phyloP scores from a whole-genome alignment of 108 stramenopile genomes.

The Fistulifera solaris region DNA sequence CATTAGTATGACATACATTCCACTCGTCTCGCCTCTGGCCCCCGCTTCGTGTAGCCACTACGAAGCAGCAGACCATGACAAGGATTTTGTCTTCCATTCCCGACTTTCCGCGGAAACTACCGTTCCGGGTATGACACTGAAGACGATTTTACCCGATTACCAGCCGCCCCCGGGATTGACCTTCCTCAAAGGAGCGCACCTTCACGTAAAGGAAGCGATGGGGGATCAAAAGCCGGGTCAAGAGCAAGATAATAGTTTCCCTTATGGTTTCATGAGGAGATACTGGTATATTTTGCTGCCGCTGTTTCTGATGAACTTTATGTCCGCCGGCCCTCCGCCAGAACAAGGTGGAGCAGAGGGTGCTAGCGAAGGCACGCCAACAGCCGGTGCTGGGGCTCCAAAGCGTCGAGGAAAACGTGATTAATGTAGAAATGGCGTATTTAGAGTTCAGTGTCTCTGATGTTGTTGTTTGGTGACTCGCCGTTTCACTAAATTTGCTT shows the following conservation, averaged over 20 bases:
- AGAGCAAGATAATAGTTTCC: conserved; percentile 12
- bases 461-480: no score
- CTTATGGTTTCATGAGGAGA: conserved; percentile 33
- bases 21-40: conserved; percentile 72
- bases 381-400: background rate
- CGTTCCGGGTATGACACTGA: conserved; percentile 59
- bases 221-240: conserved; percentile 8
- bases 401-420: background rate
- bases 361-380: background rate
- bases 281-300: conserved; percentile 84
- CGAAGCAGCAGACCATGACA: conserved; percentile 19
- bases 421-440: no score
- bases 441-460: no score
- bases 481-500: no score
- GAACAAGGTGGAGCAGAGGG: conserved; percentile 9
- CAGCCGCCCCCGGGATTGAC: conserved; percentile 66
- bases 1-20: conserved; percentile 56
- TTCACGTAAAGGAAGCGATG: conserved; percentile 2
- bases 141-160: conserved; percentile 35
- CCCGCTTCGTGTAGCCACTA: conserved; percentile 45
- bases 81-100: conserved; percentile 42
- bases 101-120: conserved; percentile 44
- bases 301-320: conserved; percentile 38
- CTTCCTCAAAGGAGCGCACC: conserved; percentile 32
- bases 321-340: conserved; percentile 25